Base-by-base conservation (phyloP, 176 grass and related monocot genomes). In the Saccharum spontaneum region DNA sequence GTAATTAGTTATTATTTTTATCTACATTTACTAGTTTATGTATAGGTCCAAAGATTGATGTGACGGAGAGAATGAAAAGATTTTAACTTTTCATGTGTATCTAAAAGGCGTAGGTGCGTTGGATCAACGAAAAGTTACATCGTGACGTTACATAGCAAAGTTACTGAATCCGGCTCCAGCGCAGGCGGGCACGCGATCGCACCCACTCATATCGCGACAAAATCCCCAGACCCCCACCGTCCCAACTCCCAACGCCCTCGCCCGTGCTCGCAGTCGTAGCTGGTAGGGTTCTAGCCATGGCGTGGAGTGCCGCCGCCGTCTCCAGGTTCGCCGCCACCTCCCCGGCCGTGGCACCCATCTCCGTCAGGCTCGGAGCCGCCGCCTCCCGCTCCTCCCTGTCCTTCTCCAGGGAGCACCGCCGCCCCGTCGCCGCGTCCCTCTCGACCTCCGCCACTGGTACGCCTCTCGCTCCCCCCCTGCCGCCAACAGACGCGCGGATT, bases 401-500 rank as follows among this genome's bases (percentile, higher is more conserved):
- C 17, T 83, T 94, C 75, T 65, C 55, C 13, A 65, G 74, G 17
- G 62, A 24, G 16, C 59, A 41, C 73, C 78, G 87, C 43, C 80
- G 81, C 66, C 52, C 87, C 12, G 26, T 90, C 73, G 49, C 87
- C 45, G 93, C 93, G 22, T 85, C 87, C 59, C 69, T 83, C 83
- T 79, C 93, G 18, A 90, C 90, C 77, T 83, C 87, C 82, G 88
- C 89, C 38, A 31, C 89, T 63, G 89, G 89, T 90, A 87, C 39
- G 75, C 84, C 13, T 33, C 67, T 10, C 46, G 7, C 71, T 57
- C n/a, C 33, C 33, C 33, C 73, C 24, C 22, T 54, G 6, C 0
- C 48, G 8, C 31, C 31, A 3, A 12, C 4, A 28, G 10, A 7
- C 34, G n/a, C 46, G 34, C 11, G 17, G 62, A 8, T 23, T 7